Base-by-base conservation (phyloP, 345 rosid genomes). In the Lepidium aucheri region DNA sequence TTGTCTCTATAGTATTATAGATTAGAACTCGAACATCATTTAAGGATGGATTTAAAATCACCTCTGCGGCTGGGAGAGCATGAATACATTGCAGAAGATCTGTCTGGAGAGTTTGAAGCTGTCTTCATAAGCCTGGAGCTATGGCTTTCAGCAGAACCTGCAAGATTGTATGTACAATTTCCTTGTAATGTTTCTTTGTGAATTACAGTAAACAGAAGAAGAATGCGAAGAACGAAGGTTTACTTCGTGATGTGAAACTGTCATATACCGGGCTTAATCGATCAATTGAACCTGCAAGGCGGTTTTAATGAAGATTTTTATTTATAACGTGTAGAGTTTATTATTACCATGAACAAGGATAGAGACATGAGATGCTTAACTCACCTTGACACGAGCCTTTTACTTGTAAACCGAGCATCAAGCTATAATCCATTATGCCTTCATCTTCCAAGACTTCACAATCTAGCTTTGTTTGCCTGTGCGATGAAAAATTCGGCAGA, bases 401-500 rank as follows among this genome's bases (percentile, higher is more conserved):
- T 10, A 76, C 68, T 60, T 74, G 84, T 35, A 88, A 51, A 30
- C 83, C 84, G 35, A 85, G 73, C 76, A 76, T 45, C 55, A 84
- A 74, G 73, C 85, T 83, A 53, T 83, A 85, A 51, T 81, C 82
- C 83, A 83, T 87, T 53, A 78, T 67, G 20, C 85, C 83, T 40
- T 75, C 80, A 34, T 78, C 67, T 74, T 84, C 86, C 68, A 85
- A 50, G 66, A 82, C 81, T 65, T 83, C 81, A 73, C 86, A 79
- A 12, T 84, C 91, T 36, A 72, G 59, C 78, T 75, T 78, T 22
- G 87, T 67, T 79, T 87, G 95, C 79, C 88, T 85, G 52, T 13
- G 8, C 7, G 15, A 40, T 46, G 8, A 8, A 2, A 56, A 36
- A 36, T 22, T 17, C 20, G 0, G 7, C 4, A 28, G 53, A 46